Percentiles rank a stretch among this genome's conserved stretches.
These are phyloP conservation scores for Solanum bulbocastanum DNA, from an alignment of 257 asterid species.

Conservation along the genomic window DNA sequence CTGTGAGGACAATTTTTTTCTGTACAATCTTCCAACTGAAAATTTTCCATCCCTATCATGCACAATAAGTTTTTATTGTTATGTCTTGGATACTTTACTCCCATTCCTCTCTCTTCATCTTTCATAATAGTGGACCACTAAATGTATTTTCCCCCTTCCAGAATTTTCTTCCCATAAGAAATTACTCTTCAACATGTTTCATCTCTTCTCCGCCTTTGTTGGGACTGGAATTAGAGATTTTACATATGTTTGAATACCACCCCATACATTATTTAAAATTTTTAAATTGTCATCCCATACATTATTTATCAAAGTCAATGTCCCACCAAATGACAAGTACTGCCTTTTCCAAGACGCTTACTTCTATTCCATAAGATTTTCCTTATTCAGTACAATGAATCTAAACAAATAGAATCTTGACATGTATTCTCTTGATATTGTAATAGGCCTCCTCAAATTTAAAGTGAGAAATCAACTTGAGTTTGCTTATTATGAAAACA, in stretches of 20 bases:
- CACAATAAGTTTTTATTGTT: not conserved
- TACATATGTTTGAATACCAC: not conserved
- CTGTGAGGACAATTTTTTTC: no score
- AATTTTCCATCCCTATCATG: not conserved
- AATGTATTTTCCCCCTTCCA: not conserved
- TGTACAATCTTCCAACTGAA: no score
- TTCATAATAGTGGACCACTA: not conserved
- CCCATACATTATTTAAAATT: not conserved
- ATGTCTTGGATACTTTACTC: not conserved
- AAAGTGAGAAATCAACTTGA: not conserved
- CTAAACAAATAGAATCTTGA: not conserved
- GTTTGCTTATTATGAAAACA: not conserved
- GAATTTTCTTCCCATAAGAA: not conserved
- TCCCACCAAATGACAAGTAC: not conserved
- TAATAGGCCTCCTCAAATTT: not conserved
- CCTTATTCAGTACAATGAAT: not conserved
- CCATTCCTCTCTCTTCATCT: not conserved
- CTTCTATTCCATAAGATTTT: not conserved
- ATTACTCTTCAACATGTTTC: not conserved
- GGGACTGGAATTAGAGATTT: not conserved
- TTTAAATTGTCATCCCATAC: not conserved
- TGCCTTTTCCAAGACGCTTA: not conserved
- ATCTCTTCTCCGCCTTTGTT: not conserved
- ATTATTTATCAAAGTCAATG: not conserved
- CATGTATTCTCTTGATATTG: not conserved